Percentiles rank a stretch among this genome's conserved stretches.
Conservation (phyloP, 75 land plant genomes). For the Sequoia sempervirens region DNA sequence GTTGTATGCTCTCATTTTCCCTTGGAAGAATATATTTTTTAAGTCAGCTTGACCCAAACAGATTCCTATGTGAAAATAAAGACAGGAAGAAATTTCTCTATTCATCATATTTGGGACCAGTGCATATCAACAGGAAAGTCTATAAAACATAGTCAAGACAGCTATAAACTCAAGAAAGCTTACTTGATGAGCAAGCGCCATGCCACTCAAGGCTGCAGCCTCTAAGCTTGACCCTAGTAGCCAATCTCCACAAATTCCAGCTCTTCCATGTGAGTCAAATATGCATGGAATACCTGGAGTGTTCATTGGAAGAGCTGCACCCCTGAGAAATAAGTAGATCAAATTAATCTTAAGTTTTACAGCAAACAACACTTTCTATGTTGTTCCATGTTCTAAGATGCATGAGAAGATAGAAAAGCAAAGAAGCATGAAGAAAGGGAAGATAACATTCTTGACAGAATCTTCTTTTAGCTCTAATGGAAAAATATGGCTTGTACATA, state of each 20-base stretch:
- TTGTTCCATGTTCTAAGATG: not conserved
- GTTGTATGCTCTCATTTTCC: not conserved
- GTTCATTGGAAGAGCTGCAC: slow-evolving; percentile 93
- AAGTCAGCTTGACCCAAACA: not conserved
- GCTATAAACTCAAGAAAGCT: slow-evolving; percentile 6
- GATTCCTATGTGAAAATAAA: not conserved
- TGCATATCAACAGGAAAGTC: not conserved
- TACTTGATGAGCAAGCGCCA: slow-evolving; percentile 88
- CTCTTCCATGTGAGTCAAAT: slow-evolving; percentile 88
- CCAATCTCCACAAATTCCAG: slow-evolving; percentile 99
- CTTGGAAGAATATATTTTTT: not conserved
- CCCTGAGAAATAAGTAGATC: slow-evolving; percentile 48
- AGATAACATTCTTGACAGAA: not conserved
- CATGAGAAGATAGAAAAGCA: not conserved
- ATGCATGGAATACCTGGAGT: slow-evolving; percentile 83
- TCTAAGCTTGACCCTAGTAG: slow-evolving; percentile 88
- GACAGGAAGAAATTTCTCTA: not conserved
- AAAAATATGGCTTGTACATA: not conserved
- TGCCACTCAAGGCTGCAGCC: slow-evolving; percentile 93
- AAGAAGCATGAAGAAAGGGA: not conserved
- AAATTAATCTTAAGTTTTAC: not conserved
- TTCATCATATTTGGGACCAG: not conserved
- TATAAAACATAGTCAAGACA: not conserved
- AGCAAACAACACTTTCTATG: slow-evolving; percentile 7
- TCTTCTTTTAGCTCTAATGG: not conserved